Percentiles rank a stretch among this genome's conserved stretches.
Conservation (phyloP, 305 asterid species). For the Fraxinus sp. region DNA sequence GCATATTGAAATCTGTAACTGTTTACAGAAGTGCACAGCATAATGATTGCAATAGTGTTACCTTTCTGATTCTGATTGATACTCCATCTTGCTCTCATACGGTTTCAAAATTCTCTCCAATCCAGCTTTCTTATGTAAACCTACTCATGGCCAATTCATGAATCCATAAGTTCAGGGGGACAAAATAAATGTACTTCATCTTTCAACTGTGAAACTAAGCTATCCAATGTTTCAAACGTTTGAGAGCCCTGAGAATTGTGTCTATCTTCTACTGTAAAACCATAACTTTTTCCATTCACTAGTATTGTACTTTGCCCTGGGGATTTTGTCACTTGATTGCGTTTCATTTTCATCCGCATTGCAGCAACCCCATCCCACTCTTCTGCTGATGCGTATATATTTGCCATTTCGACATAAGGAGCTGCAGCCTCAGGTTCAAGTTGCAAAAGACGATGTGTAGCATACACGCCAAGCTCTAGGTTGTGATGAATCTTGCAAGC, state of each 20-base stretch:
- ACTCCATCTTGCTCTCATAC: neutral
- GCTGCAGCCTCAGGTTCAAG: constrained; percentile 59
- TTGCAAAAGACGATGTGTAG: constrained; percentile 40
- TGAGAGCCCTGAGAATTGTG: constrained; percentile 34
- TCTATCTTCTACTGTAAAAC: constrained; percentile 61
- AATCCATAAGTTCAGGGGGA: constrained; percentile 3
- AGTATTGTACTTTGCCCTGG: constrained; percentile 56
- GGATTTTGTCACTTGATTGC: constrained; percentile 42
- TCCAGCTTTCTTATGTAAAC: neutral
- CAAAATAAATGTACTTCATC: constrained; percentile 29
- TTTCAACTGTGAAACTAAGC: constrained; percentile 48
- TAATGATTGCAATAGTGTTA: neutral
- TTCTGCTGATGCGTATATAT: constrained; percentile 51
- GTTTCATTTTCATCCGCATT: constrained; percentile 48
- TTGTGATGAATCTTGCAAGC: constrained; percentile 58
- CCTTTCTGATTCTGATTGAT: neutral
- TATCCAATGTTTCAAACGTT: constrained; percentile 35
- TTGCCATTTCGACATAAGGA: constrained; percentile 71
- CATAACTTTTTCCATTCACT: constrained; percentile 43
- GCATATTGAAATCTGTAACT: neutral
- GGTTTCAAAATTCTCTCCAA: neutral
- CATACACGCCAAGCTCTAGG: constrained; percentile 47
- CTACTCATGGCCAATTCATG: neutral
- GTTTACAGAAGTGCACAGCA: neutral
- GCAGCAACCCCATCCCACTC: constrained; percentile 57